phyloP scores from a whole-genome alignment of 352 stramenopile species.

The Phytophthora hybrid region DNA sequence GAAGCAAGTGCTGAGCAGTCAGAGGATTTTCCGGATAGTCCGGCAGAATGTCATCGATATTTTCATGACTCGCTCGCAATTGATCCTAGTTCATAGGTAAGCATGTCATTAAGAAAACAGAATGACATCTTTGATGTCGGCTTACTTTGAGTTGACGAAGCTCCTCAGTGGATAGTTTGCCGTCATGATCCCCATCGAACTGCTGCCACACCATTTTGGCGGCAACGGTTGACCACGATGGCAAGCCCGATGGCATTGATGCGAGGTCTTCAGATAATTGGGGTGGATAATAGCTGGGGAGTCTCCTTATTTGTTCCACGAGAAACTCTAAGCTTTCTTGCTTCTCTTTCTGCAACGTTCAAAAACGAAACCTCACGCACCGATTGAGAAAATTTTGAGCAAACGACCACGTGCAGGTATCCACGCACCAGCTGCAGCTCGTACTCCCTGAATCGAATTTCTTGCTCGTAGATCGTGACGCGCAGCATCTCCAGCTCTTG shows the following conservation, averaged over 20 bases:
- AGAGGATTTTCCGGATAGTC: slow-evolving; percentile 15
- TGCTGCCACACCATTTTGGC: slow-evolving; percentile 52
- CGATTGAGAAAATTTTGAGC: not conserved
- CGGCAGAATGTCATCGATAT: slow-evolving; percentile 39
- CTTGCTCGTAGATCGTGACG: slow-evolving; percentile 69
- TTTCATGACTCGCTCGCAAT: slow-evolving; percentile 31
- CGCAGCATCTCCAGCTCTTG: slow-evolving; percentile 68
- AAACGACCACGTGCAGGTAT: not conserved
- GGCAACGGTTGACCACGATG: slow-evolving; percentile 41
- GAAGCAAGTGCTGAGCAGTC: slow-evolving; percentile 29
- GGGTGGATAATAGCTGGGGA: slow-evolving; percentile 33
- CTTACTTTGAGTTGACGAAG: slow-evolving; percentile 51
- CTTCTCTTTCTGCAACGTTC: slow-evolving; percentile 55
- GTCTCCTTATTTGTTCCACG: slow-evolving; percentile 39
- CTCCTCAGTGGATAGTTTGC: slow-evolving; percentile 38
- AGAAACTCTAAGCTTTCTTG: slow-evolving; percentile 62
- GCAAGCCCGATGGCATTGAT: slow-evolving; percentile 21
- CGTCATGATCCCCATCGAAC: slow-evolving; percentile 47
- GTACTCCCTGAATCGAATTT: slow-evolving; percentile 55
- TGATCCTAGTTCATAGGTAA: slow-evolving; percentile 30
- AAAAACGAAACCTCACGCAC: not conserved
- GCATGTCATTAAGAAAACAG: not conserved
- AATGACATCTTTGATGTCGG: slow-evolving; percentile 3
- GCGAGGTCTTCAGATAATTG: not conserved
- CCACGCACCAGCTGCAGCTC: slow-evolving; percentile 58